These are phyloP conservation scores for Colletotrichum tamarilloi DNA, from an alignment of 2,329 filamentous ascomycete genomes.

Conservation along the genomic window DNA sequence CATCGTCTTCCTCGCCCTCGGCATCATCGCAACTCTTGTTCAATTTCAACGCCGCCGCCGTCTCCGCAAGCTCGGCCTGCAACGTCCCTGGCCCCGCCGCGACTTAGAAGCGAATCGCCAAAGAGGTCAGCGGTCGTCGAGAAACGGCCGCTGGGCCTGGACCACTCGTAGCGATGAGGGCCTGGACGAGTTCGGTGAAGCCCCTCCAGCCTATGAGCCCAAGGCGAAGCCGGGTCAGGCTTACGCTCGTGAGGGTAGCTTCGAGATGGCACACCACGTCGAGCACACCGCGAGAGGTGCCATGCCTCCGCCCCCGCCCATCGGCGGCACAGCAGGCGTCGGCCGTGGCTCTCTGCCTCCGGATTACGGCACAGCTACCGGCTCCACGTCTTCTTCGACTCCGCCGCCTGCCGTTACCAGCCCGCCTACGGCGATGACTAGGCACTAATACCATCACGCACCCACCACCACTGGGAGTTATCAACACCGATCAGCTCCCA, in stretches of 20 bases:
- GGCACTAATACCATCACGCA: not conserved
- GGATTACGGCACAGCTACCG: conserved; percentile 25
- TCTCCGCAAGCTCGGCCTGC: conserved; percentile 37
- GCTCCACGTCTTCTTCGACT: conserved; percentile 22
- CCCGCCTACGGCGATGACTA: conserved; percentile 22
- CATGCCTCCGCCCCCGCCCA: conserved; percentile 10
- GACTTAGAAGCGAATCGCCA: conserved; percentile 30
- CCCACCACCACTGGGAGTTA: not conserved
- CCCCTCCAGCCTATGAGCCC: conserved; percentile 70
- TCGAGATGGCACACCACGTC: conserved; percentile 31
- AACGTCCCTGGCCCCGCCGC: conserved; percentile 39
- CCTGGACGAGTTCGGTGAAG: conserved; percentile 72
- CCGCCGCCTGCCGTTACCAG: conserved; percentile 17
- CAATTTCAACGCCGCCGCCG: conserved; percentile 54
- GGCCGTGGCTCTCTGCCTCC: conserved; percentile 25
- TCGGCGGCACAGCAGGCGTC: not conserved
- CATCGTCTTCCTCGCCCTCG: conserved; percentile 55
- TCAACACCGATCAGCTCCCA: not conserved
- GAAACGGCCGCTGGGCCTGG: conserved; percentile 36
- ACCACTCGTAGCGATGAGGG: conserved; percentile 60
- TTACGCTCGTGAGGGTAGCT: conserved; percentile 21
- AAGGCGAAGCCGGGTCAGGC: conserved; percentile 40
- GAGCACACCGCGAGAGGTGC: conserved; percentile 13
- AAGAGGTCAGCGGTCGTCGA: conserved; percentile 26
- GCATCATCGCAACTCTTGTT: conserved; percentile 51